Percentiles rank a stretch among this genome's conserved stretches.
Evolutionary conservation across 441 rosid species (phyloP).

Genomic region (Eutrema salsugineum): DNA sequence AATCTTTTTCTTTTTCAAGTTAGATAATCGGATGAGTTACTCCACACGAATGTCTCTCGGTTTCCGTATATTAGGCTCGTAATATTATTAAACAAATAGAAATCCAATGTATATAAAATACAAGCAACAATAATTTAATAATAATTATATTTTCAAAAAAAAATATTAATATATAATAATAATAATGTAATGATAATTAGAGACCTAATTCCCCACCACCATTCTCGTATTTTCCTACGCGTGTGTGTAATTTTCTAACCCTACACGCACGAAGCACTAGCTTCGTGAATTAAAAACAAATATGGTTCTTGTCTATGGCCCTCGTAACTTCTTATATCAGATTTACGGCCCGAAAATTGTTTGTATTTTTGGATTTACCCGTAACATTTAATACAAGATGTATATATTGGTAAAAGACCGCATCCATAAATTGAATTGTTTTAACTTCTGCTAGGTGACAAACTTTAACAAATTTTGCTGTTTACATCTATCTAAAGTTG

Average conservation of each 20-base stretch:
- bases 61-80: background rate
- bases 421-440: background rate
- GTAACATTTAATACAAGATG: background rate
- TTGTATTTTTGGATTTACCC: background rate
- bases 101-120: too few species aligned
- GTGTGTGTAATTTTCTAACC: constrained; percentile 3
- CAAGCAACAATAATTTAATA: too few species aligned
- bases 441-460: background rate
- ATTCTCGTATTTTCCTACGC: background rate
- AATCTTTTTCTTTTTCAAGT: background rate
- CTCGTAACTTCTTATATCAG: background rate
- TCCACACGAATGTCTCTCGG: background rate
- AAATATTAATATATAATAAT: too few species aligned
- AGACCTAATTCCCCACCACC: background rate
- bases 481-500: background rate
- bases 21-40: background rate
- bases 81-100: background rate
- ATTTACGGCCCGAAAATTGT: background rate
- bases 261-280: constrained; percentile 32
- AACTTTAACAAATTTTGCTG: background rate
- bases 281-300: constrained; percentile 2
- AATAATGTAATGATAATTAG: too few species aligned
- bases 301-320: constrained; percentile 13
- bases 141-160: too few species aligned
- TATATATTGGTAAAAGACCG: background rate